phyloP scores from a whole-genome alignment of 345 rosid species.

The Angophora floribunda region DNA sequence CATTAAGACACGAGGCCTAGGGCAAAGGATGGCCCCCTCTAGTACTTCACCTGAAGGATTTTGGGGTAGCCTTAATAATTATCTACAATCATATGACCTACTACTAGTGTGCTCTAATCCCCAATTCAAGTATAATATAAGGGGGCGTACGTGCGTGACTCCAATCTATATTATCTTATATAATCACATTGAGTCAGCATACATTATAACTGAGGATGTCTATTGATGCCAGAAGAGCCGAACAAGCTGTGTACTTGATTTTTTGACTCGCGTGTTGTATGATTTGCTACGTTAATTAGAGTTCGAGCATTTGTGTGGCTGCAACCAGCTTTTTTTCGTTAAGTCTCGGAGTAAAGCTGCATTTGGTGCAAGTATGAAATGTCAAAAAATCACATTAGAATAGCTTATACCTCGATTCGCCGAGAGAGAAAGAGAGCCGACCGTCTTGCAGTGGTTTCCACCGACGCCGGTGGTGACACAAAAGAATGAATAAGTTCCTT shows the following conservation, averaged over 20 bases:
- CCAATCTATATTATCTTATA: not conserved
- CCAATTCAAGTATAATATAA: not conserved
- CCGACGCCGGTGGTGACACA: not conserved
- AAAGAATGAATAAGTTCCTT: not conserved
- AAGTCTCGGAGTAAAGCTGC: not conserved
- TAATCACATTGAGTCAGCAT: not conserved
- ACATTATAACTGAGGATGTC: not conserved
- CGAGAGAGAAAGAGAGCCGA: not conserved
- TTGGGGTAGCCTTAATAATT: not conserved
- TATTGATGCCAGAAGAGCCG: not conserved
- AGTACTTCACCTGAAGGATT: not conserved
- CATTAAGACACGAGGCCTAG: not conserved
- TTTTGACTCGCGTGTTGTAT: not conserved
- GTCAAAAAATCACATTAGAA: not conserved
- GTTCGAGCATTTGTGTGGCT: not conserved
- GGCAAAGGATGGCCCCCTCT: constrained; percentile 3
- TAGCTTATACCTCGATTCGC: not conserved
- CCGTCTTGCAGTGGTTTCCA: not conserved
- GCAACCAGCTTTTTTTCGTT: not conserved
- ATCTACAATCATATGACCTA: not conserved
- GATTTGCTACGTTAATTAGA: not conserved
- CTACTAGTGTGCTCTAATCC: not conserved
- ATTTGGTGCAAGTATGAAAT: not conserved
- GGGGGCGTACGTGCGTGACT: not conserved
- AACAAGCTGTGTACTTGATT: not conserved